A percentile compares a stretch with the other conserved stretches of the same genome.
Conservation (phyloP, 1,284 basidiomycete genomes). For the Cystobasidiaceae sp. region DNA sequence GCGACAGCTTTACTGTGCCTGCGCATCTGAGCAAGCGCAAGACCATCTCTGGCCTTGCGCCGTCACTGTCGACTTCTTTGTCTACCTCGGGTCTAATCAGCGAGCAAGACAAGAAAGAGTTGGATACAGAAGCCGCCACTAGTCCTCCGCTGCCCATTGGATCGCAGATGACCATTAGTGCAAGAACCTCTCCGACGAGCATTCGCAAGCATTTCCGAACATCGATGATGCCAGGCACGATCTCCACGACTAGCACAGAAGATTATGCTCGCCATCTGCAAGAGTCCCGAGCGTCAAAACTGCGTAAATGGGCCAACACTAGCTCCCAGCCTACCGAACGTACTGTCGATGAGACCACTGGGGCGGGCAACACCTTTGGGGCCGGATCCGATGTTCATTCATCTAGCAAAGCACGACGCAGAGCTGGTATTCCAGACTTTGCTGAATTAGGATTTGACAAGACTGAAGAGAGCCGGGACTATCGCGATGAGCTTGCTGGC, state of each 20-base stretch:
- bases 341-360: not conserved
- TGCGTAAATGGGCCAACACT: conserved; percentile 21
- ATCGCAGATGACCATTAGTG: not conserved
- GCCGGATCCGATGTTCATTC: conserved; percentile 3
- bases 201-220: conserved; percentile 26
- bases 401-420: conserved; percentile 6
- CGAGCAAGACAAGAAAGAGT: too few species aligned
- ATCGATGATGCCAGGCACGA: conserved; percentile 22
- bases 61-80: not conserved
- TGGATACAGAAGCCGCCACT: not conserved
- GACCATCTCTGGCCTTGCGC: not conserved
- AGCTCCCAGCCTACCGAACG: not conserved
- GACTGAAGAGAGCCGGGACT: not conserved
- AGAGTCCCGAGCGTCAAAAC: conserved; percentile 27
- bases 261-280: conserved; percentile 28
- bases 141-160: not conserved
- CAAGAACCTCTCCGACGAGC: not conserved
- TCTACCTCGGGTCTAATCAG: too few species aligned
- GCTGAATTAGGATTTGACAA: not conserved
- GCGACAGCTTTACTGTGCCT: not conserved
- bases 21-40: not conserved
- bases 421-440: conserved; percentile 29
- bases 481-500: conserved; percentile 41
- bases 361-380: conserved; percentile 3
- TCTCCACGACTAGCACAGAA: conserved; percentile 12